Conservation (phyloP, 768 basidiomycete species). For the Boletus barrowsii region DNA sequence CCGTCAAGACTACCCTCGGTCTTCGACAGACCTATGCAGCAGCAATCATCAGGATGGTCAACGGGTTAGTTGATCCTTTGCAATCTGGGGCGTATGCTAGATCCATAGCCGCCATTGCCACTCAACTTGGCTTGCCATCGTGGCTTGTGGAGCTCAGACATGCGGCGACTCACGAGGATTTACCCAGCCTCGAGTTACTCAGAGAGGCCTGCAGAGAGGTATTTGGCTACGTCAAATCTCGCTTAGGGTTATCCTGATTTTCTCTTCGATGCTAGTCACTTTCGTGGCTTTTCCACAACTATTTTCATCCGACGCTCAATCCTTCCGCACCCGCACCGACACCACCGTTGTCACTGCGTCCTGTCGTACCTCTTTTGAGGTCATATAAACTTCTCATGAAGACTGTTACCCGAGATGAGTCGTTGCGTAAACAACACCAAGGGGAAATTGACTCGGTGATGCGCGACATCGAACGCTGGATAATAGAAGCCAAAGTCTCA, state of each 20-base stretch:
- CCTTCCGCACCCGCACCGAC: constrained; percentile 40
- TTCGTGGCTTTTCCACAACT: constrained; percentile 79
- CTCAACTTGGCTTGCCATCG: constrained; percentile 77
- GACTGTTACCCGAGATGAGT: constrained; percentile 59
- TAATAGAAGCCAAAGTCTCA: constrained; percentile 67
- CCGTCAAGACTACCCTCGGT: constrained; percentile 38
- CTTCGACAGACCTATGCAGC: constrained; percentile 78
- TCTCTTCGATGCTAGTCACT: constrained; percentile 53
- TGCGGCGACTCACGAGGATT: constrained; percentile 93
- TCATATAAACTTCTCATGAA: constrained; percentile 72
- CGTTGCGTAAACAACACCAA: constrained; percentile 50
- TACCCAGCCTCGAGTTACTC: constrained; percentile 80
- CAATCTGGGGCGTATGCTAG: constrained; percentile 88
- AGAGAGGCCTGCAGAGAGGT: constrained; percentile 77
- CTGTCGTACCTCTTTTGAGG: constrained; percentile 65
- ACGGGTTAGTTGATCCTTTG: constrained; percentile 91
- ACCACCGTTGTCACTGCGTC: constrained; percentile 40
- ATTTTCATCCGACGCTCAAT: constrained; percentile 76
- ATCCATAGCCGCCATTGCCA: constrained; percentile 85
- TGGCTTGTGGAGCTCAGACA: constrained; percentile 94
- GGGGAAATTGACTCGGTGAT: constrained; percentile 47
- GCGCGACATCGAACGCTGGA: constrained; percentile 74
- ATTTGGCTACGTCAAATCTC: constrained; percentile 3
- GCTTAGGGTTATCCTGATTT: not conserved
- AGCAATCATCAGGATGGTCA: constrained; percentile 85